phyloP scores from a whole-genome alignment of 495 filamentous ascomycete genomes.

The Aspergillus coremiiformis region DNA sequence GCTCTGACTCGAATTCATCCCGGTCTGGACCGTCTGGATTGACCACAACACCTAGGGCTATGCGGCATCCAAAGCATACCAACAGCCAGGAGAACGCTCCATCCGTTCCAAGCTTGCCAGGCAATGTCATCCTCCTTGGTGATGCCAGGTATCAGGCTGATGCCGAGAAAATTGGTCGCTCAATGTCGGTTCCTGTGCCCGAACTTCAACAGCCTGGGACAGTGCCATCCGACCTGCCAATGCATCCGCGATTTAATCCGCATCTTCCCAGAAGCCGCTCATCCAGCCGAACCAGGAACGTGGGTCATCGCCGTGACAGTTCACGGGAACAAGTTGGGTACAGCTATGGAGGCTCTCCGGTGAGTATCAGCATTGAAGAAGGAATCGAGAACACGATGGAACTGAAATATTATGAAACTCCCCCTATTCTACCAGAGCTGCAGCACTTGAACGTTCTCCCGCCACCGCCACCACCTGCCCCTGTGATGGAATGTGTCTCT shows the following conservation, averaged over 20 bases:
- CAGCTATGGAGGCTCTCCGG: constrained; percentile 26
- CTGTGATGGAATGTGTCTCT: constrained; percentile 20
- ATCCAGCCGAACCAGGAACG: constrained; percentile 31
- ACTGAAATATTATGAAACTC: constrained; percentile 27
- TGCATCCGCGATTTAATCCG: constrained; percentile 52
- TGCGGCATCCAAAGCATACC: constrained; percentile 66
- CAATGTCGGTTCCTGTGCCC: constrained; percentile 67
- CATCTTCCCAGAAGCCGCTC: constrained; percentile 45
- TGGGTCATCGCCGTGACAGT: constrained; percentile 34
- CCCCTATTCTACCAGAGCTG: constrained; percentile 72
- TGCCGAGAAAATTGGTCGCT: constrained; percentile 48
- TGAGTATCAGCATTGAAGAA: constrained; percentile 58
- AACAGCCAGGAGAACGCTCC: constrained; percentile 51
- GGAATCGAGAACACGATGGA: constrained; percentile 45
- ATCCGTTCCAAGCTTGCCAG: constrained; percentile 60
- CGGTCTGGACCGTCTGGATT: constrained; percentile 52
- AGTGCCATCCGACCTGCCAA: constrained; percentile 41
- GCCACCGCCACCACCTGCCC: constrained; percentile 43
- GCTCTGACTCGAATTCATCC: constrained; percentile 37
- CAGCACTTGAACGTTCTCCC: constrained; percentile 72
- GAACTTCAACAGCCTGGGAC: constrained; percentile 42
- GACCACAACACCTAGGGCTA: constrained; percentile 76
- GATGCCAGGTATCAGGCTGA: constrained; percentile 61
- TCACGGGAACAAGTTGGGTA: constrained; percentile 29
- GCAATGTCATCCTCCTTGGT: constrained; percentile 45